phyloP scores from a whole-genome alignment of 2,329 filamentous ascomycete species.

The Blumeria graminis region DNA sequence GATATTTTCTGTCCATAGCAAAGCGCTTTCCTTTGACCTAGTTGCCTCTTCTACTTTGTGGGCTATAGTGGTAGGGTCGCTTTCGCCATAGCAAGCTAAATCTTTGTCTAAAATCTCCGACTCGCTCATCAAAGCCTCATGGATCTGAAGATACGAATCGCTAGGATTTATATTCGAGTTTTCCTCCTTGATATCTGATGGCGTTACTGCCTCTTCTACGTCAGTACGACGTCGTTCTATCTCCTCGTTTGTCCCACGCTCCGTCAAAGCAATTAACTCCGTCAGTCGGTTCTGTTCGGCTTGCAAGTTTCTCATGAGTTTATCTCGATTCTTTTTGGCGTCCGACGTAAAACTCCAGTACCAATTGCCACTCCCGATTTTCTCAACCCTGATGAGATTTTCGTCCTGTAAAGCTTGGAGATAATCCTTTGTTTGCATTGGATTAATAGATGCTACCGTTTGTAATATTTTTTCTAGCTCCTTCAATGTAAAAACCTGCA shows the following conservation, averaged over 20 bases:
- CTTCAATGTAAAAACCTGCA: conserved; percentile 38
- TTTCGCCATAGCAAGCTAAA: conserved; percentile 12
- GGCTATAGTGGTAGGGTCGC: conserved; percentile 12
- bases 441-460: conserved; percentile 34
- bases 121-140: conserved; percentile 11
- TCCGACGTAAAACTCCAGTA: conserved; percentile 44
- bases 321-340: conserved; percentile 22
- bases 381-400: conserved; percentile 36
- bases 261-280: conserved; percentile 14
- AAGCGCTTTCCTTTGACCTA: conserved; percentile 11
- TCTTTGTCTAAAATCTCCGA: conserved; percentile 13
- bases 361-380: conserved; percentile 49
- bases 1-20: conserved; percentile 15
- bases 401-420: conserved; percentile 37
- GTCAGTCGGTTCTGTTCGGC: conserved; percentile 15
- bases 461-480: conserved; percentile 42
- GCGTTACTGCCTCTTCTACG: background rate
- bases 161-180: conserved; percentile 11
- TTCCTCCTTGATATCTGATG: conserved; percentile 6
- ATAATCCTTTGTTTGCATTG: conserved; percentile 44
- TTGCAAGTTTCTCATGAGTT: conserved; percentile 16
- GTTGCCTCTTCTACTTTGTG: conserved; percentile 12
- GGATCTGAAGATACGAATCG: conserved; percentile 10
- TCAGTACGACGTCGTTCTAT: conserved; percentile 15
- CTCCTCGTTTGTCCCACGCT: conserved; percentile 16